phyloP scores from a whole-genome alignment of 2,329 filamentous ascomycete genomes.

The Neonectria neomacrospora region DNA sequence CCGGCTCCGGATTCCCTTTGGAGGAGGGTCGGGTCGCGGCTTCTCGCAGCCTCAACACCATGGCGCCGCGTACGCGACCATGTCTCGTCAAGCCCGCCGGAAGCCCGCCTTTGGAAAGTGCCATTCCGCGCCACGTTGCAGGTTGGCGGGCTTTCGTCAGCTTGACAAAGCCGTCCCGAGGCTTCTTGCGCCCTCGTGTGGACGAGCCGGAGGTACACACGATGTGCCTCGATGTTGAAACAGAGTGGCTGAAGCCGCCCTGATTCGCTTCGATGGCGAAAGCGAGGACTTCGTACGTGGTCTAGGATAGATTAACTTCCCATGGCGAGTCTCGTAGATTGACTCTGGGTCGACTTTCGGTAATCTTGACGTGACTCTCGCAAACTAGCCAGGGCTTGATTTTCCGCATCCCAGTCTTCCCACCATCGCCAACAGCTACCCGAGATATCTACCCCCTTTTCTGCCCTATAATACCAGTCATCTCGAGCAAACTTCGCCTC shows the following conservation, averaged over 20 bases:
- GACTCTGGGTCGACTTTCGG: not conserved
- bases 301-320: not conserved
- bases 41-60: slow-evolving; percentile 19
- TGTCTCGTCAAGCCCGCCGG: not conserved
- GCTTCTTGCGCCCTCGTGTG: slow-evolving; percentile 19
- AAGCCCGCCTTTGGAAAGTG: not conserved
- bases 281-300: not conserved
- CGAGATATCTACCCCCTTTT: not conserved
- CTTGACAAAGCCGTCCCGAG: slow-evolving; percentile 35
- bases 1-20: not conserved
- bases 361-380: not conserved
- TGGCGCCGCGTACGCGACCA: slow-evolving; percentile 4
- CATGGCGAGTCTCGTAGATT: not conserved
- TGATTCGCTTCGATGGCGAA: slow-evolving; percentile 31
- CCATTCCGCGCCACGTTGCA: not conserved
- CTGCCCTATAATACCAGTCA: not conserved
- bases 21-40: not conserved
- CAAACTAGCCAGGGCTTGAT: not conserved
- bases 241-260: not conserved
- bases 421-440: not conserved
- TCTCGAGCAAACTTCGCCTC: not conserved
- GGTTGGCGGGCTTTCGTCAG: slow-evolving; percentile 29
- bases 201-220: slow-evolving; percentile 29
- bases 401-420: not conserved
- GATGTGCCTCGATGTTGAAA: slow-evolving; percentile 22